Conservation (phyloP, 768 basidiomycete species). For the Lactarius vividus region DNA sequence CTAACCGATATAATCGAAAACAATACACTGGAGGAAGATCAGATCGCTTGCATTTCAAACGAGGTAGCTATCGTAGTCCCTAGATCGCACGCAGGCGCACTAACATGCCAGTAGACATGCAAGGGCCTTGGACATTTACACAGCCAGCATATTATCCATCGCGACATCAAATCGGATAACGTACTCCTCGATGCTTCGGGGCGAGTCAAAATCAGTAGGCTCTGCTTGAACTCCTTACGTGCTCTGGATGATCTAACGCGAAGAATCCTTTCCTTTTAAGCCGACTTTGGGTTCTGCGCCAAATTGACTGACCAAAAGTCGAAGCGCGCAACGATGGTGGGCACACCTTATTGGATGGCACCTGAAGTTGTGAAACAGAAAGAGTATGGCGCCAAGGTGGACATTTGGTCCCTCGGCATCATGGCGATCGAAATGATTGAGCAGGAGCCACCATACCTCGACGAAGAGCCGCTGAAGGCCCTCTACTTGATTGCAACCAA, state of each 20-base stretch:
- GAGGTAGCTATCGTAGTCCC: constrained; percentile 58
- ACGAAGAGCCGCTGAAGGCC: constrained; percentile 93
- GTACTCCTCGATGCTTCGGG: constrained; percentile 91
- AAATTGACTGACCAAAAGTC: constrained; percentile 96
- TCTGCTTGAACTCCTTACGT: neutral
- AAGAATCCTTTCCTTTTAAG: constrained; percentile 40
- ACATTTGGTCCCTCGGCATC: constrained; percentile 96
- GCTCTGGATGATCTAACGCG: neutral
- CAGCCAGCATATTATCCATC: constrained; percentile 91
- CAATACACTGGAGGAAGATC: constrained; percentile 91
- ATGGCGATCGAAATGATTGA: constrained; percentile 99
- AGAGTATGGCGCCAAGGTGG: constrained; percentile 95
- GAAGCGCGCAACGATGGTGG: constrained; percentile 98
- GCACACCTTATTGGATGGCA: constrained; percentile 98
- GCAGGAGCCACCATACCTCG: constrained; percentile 93
- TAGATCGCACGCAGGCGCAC: neutral
- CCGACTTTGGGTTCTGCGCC: constrained; percentile 96
- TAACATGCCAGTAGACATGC: constrained; percentile 64
- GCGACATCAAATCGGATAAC: constrained; percentile 97
- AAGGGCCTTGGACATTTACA: constrained; percentile 92
- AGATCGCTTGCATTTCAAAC: constrained; percentile 86
- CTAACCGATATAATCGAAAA: constrained; percentile 98
- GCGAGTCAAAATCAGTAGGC: constrained; percentile 95
- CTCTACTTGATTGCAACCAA: constrained; percentile 96
- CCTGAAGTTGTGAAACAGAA: constrained; percentile 98